Evolutionary conservation across 2,329 filamentous ascomycete genomes (phyloP).

Genomic region (Paraconiothyrium sp.): DNA sequence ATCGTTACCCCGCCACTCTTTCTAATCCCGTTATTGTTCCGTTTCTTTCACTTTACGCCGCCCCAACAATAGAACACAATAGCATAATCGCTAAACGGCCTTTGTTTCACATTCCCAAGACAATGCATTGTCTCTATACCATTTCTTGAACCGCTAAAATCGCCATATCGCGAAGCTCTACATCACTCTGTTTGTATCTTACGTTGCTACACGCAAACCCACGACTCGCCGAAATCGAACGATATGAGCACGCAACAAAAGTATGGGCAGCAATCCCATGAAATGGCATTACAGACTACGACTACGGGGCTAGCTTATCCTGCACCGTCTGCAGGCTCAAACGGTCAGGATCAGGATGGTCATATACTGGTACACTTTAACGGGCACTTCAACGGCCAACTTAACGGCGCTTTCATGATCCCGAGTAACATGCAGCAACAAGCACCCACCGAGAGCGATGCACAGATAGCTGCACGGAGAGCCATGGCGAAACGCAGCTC

Average conservation of each 20-base stretch:
- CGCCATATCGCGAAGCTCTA: slow-evolving; percentile 15
- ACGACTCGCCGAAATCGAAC: background rate
- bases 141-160: slow-evolving; percentile 10
- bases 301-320: slow-evolving; percentile 22
- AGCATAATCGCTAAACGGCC: slow-evolving; percentile 37
- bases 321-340: slow-evolving; percentile 17
- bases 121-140: slow-evolving; percentile 35
- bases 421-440: slow-evolving; percentile 29
- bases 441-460: slow-evolving; percentile 35
- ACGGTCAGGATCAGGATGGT: slow-evolving; percentile 27
- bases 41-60: slow-evolving; percentile 27
- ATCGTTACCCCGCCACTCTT: slow-evolving; percentile 12
- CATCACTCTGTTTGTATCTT: slow-evolving; percentile 20
- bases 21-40: slow-evolving; percentile 24
- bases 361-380: slow-evolving; percentile 40
- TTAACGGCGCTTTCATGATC: slow-evolving; percentile 31
- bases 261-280: slow-evolving; percentile 28
- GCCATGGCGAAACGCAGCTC: slow-evolving; percentile 44
- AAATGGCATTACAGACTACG: slow-evolving; percentile 22
- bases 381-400: slow-evolving; percentile 27
- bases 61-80: slow-evolving; percentile 34
- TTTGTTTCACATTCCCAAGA: slow-evolving; percentile 45
- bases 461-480: slow-evolving; percentile 38
- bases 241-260: slow-evolving; percentile 32
- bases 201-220: background rate